A percentile compares a stretch with the other conserved stretches of the same genome.
Evolutionary conservation across 2,329 filamentous ascomycete species (phyloP).

Genomic region (Ceratocystis cacaofunesta): DNA sequence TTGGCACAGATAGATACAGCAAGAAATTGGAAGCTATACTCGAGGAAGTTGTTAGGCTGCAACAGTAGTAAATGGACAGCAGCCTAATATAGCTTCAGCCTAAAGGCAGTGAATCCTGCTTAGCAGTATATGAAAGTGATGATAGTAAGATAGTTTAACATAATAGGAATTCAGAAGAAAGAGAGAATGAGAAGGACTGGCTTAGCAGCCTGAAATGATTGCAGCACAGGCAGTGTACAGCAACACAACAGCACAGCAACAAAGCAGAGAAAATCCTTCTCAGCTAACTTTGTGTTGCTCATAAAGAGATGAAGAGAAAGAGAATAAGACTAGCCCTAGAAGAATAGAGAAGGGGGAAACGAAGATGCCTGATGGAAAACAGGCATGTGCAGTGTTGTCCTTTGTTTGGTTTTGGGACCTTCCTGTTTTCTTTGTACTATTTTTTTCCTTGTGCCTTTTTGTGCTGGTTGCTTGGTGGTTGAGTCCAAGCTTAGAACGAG

Average conservation of each 20-base stretch:
- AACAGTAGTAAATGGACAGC: not conserved
- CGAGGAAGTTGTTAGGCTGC: not conserved
- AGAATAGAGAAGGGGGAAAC: not conserved
- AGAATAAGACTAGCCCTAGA: not conserved
- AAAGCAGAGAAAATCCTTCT: not conserved
- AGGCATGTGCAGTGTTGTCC: not conserved
- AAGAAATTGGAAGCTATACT: not conserved
- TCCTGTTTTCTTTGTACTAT: not conserved
- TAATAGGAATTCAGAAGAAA: slow-evolving; percentile 3
- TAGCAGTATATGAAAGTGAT: not conserved
- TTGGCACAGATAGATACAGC: not conserved
- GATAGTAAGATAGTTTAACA: not conserved
- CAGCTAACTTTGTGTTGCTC: not conserved
- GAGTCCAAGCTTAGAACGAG: slow-evolving; percentile 3
- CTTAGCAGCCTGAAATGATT: not conserved
- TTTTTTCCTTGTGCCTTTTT: not conserved
- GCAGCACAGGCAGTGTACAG: not conserved
- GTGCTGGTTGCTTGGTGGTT: slow-evolving; percentile 1
- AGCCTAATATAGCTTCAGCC: not conserved
- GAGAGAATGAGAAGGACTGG: not conserved
- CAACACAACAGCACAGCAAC: too few species aligned
- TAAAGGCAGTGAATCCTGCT: not conserved
- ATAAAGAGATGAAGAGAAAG: not conserved
- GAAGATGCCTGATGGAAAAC: not conserved
- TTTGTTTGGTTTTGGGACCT: not conserved